Evolutionary conservation across 2,329 filamentous ascomycete species (phyloP), one percentile per base, ranked within the genome.

Genomic region (Colletotrichum falcatum): DNA sequence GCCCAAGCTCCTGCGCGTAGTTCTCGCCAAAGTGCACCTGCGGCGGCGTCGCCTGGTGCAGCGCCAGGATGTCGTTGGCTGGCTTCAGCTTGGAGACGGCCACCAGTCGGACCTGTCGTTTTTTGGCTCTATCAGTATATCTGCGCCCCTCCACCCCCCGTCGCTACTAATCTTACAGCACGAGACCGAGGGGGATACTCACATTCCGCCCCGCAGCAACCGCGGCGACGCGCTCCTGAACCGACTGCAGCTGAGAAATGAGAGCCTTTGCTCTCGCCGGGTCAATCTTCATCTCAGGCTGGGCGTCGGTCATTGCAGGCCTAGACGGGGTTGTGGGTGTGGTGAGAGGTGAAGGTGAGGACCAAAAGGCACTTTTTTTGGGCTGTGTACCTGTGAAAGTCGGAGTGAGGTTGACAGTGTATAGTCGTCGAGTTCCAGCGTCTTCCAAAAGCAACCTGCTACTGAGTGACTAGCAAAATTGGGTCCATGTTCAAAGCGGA

Each of bases 1-100:
- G 92, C 70, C 88, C 86, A 64, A 99, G 88, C 81, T 99, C 96
- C 81, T 95, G 93, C 5, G 92, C 87, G 83, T 99, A 99, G 85
- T 99, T 99, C 83, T 99, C 96, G 76, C 96, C 96, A 80, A 98
- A 98, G 82, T 99, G 94, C 37, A 83, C 80, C 33, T 66, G 67
- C 53, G 63, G 64, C 1, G 87, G 84, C 0, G 85, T 81, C 30
- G 65, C 59, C 75, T 88, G 85, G 82, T 97, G 92, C 1, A 99
- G 88, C 37, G 94, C 92, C 65, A 97, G 86, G 76, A 99, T 92
- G 80, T 99, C 96, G 76, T 93, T 93, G 70, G 91, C 94, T 18
- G 96, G 95, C 83, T 99, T 98, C 74, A 98, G 87, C 82, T 99
- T 99, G 49, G 95, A 98, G 60, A 99, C 96, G 35, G 96, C 95